Base-by-base conservation (phyloP, 1,284 basidiomycete species). In the Rhodotorula sp. region DNA sequence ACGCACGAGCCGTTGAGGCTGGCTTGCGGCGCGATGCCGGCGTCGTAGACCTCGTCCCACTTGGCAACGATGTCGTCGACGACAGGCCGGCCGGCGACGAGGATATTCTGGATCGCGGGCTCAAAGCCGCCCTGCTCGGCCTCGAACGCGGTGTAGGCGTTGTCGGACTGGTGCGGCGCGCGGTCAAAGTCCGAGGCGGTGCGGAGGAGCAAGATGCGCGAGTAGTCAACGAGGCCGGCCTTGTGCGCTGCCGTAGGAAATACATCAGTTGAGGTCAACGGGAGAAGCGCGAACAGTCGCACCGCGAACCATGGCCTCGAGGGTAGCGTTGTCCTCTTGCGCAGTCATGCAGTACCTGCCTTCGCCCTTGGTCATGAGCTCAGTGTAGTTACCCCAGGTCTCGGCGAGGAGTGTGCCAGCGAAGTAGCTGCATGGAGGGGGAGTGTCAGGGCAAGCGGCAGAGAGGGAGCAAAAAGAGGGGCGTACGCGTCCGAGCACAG, bases 321-420 rank as follows among this genome's bases (percentile, higher is more conserved):
- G 83, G 36, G 81, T 82, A 27, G 83, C 85, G 73, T 85, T 85
- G 79, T 86, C 85, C 77, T 86, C 85, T 36, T 86, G 84, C 19
- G 84, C 83, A 12, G 84, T 84, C 29, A 83, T 81, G 67, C 82
- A 83, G 78, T 85, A 85, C 50, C 75, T 75, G n/a, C 77, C 84
- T 3, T 77, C 76, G 34, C 81, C 81, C 62, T 83, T 82, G 22
- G 78, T 79, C 75, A 83, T 82, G 39, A 83, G 71, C 46, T 64
- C 55, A 21, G 83, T 85, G 58, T 83, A 82, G 80, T 85, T 84
- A 64, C 82, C 82, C 75, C 84, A 84, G 10, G 81, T 80, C 64
- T 82, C 81, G 60, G 72, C 79, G 53, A 85, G 82, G 50, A 84
- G 76, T 3, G 72, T 74, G 51, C 85, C 85, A 41, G 82, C 80